Percentiles rank a stretch among this genome's conserved stretches.
These are phyloP conservation scores for Leccinum incarnatum DNA, from an alignment of 768 basidiomycete genomes.

Conservation along the genomic window DNA sequence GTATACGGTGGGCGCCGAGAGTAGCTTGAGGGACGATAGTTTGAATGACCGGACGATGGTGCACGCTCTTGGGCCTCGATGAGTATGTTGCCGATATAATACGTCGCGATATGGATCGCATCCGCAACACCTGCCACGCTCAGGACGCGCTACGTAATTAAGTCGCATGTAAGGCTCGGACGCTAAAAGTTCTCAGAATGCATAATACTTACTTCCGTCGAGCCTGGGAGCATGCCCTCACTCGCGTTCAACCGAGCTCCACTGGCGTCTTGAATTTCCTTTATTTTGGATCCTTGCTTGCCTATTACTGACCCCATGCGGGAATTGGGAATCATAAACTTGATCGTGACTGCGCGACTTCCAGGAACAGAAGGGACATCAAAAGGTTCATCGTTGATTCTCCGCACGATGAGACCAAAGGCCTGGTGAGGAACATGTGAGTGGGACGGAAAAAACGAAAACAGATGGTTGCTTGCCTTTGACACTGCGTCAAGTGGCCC, in stretches of 20 bases:
- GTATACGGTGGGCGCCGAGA: constrained; percentile 46
- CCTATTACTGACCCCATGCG: constrained; percentile 99
- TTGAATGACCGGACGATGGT: constrained; percentile 57
- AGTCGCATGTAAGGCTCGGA: constrained; percentile 14
- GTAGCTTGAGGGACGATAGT: constrained; percentile 64
- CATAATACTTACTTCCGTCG: constrained; percentile 78
- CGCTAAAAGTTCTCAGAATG: not conserved
- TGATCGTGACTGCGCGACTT: constrained; percentile 97
- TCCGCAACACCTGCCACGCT: constrained; percentile 98
- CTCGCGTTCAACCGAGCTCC: constrained; percentile 95
- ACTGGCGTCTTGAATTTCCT: constrained; percentile 98
- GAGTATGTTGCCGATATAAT: constrained; percentile 98
- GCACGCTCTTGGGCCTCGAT: constrained; percentile 87
- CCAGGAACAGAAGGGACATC: constrained; percentile 97
- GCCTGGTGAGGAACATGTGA: constrained; percentile 52
- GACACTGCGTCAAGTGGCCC: constrained; percentile 98
- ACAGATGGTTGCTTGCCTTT: constrained; percentile 58
- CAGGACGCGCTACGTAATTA: constrained; percentile 73
- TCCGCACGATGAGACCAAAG: constrained; percentile 95
- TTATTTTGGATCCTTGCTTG: constrained; percentile 96
- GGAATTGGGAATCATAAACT: constrained; percentile 99
- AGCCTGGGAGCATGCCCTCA: constrained; percentile 97
- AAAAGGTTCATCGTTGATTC: constrained; percentile 99
- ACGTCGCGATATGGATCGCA: constrained; percentile 98
- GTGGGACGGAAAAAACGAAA: not conserved